phyloP scores from a whole-genome alignment of 2,329 filamentous ascomycete genomes.

The Pestalotiopsis sp. region DNA sequence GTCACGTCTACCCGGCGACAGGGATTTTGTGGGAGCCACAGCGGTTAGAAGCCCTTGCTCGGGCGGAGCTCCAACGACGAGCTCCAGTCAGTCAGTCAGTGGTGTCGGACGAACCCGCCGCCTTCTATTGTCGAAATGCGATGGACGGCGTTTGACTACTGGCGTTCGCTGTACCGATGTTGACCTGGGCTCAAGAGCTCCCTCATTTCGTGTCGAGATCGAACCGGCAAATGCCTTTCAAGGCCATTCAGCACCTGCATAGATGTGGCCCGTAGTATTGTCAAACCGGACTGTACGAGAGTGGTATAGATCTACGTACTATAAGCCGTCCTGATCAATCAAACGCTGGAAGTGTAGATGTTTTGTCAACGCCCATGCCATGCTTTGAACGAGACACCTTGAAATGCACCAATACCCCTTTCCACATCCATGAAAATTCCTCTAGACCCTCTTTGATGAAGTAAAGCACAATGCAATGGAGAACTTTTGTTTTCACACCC shows the following conservation, averaged over 20 bases:
- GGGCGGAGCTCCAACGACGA: background rate
- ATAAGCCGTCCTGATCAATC: background rate
- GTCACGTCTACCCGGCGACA: slow-evolving; percentile 20
- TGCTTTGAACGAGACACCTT: background rate
- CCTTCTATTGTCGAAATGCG: no score
- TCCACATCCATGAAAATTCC: background rate
- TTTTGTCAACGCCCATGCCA: background rate
- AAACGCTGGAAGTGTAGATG: background rate
- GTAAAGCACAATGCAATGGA: background rate
- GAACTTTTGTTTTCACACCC: background rate
- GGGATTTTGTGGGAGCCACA: slow-evolving; percentile 32
- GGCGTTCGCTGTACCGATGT: no score
- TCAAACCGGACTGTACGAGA: background rate
- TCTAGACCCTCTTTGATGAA: background rate
- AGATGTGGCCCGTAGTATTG: background rate
- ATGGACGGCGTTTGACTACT: no score
- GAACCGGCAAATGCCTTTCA: background rate
- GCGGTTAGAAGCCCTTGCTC: slow-evolving; percentile 3
- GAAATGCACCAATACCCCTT: background rate
- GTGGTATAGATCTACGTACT: background rate
- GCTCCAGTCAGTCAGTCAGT: background rate
- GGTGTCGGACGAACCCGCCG: background rate
- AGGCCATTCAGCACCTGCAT: background rate
- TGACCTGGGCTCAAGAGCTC: no score
- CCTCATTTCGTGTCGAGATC: background rate